A percentile compares a stretch with the other conserved stretches of the same genome.
Conservation (phyloP, 768 basidiomycete genomes). For the Gautieria morchelliformis region DNA sequence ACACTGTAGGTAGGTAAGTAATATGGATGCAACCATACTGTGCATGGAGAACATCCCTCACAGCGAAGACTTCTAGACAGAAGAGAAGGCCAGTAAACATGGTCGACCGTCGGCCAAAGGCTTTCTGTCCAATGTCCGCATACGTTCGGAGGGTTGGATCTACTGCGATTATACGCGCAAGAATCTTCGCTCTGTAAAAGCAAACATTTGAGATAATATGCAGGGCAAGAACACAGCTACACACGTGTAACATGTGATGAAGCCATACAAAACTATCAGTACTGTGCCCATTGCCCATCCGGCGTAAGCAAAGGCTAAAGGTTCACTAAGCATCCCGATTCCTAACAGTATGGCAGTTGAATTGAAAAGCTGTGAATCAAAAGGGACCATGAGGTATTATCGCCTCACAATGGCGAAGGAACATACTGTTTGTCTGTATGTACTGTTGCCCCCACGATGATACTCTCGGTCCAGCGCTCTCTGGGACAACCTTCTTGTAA, state of each 20-base stretch:
- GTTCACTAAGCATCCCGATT: constrained; percentile 83
- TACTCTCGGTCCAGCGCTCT: constrained; percentile 15
- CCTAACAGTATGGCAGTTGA: constrained; percentile 79
- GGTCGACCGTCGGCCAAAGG: constrained; percentile 70
- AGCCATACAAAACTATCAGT: constrained; percentile 68
- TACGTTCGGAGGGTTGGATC: constrained; percentile 73
- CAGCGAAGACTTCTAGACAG: constrained; percentile 78
- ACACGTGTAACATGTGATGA: constrained; percentile 83
- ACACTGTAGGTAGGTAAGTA: constrained; percentile 39
- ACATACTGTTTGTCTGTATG: constrained; percentile 17
- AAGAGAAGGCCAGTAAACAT: constrained; percentile 63
- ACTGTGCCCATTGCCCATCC: constrained; percentile 78
- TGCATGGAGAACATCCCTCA: constrained; percentile 40
- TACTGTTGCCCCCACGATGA: constrained; percentile 44
- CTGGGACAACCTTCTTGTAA: not conserved
- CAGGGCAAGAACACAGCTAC: constrained; percentile 21
- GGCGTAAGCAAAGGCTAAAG: constrained; percentile 83
- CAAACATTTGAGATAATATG: not conserved
- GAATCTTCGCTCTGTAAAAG: constrained; percentile 64
- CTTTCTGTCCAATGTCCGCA: constrained; percentile 81
- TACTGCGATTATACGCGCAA: constrained; percentile 63
- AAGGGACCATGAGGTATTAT: constrained; percentile 3
- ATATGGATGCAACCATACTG: not conserved
- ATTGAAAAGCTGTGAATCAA: constrained; percentile 62
- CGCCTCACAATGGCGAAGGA: not conserved